These are phyloP conservation scores for Aphanocladium album DNA, from an alignment of 2,329 filamentous ascomycete species.

Conservation along the genomic window DNA sequence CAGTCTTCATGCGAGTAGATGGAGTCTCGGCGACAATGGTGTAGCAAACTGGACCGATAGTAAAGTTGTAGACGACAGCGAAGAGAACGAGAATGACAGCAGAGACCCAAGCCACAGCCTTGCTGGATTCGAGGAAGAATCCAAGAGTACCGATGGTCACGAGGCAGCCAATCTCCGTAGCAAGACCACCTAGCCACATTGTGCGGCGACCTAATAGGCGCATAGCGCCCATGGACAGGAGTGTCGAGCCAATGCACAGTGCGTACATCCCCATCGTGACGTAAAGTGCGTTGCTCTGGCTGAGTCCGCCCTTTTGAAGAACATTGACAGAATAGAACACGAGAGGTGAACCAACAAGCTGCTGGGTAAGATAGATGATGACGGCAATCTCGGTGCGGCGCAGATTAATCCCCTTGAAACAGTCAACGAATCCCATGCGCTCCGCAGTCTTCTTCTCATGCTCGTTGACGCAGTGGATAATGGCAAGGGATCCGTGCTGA, in stretches of 20 bases:
- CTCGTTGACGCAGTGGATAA: conserved; percentile 34
- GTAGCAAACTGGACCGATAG: conserved; percentile 33
- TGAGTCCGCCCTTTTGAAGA: conserved; percentile 45
- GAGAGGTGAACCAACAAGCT: conserved; percentile 47
- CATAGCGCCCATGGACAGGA: conserved; percentile 40
- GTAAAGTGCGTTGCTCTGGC: conserved; percentile 34
- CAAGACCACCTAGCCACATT: conserved; percentile 37
- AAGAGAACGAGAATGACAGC: conserved; percentile 34
- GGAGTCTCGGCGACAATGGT: conserved; percentile 39
- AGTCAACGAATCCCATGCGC: conserved; percentile 29
- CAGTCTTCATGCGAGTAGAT: conserved; percentile 19
- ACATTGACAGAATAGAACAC: conserved; percentile 48
- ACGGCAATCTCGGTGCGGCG: conserved; percentile 34
- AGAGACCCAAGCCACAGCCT: conserved; percentile 26
- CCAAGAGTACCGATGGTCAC: conserved; percentile 31
- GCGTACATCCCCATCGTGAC: conserved; percentile 38
- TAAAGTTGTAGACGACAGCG: conserved; percentile 38
- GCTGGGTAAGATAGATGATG: conserved; percentile 51
- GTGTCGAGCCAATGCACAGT: conserved; percentile 39
- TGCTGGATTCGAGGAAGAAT: conserved; percentile 18
- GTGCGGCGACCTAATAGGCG: conserved; percentile 34
- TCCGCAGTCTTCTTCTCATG: conserved; percentile 22
- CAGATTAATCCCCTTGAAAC: conserved; percentile 27
- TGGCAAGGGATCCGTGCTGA: conserved; percentile 29
- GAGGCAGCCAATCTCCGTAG: conserved; percentile 29